Conservation (phyloP, 495 filamentous ascomycete genomes). For the Penicillium macrosclerotiorum region DNA sequence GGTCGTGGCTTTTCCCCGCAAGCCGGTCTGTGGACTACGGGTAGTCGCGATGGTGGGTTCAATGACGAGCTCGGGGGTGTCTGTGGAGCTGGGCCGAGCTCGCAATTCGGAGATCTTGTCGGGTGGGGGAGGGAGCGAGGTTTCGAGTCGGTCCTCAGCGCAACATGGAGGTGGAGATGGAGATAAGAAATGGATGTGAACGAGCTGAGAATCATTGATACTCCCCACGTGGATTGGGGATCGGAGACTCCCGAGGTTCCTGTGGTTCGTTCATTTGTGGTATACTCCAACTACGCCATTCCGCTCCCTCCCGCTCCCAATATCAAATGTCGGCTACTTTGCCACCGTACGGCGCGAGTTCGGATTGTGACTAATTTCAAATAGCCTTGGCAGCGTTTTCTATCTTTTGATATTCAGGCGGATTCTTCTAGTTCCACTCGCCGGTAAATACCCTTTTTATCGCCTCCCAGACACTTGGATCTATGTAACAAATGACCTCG, state of each 20-base stretch:
- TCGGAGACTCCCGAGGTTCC: not conserved
- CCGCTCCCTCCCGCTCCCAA: too few species aligned
- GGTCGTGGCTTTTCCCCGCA: conserved; percentile 27
- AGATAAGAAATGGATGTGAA: not conserved
- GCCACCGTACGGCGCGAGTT: too few species aligned
- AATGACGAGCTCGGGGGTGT: conserved; percentile 23
- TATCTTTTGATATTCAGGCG: too few species aligned
- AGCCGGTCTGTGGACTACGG: conserved; percentile 16
- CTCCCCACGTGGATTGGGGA: conserved; percentile 8
- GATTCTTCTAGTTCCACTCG: not conserved
- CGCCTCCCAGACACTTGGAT: conserved; percentile 30
- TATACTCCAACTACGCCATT: too few species aligned
- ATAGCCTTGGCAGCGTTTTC: too few species aligned
- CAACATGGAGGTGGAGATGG: not conserved
- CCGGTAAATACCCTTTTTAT: conserved; percentile 16
- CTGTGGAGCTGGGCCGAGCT: not conserved
- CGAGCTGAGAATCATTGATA: conserved; percentile 6
- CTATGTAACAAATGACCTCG: conserved; percentile 64
- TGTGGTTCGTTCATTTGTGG: not conserved
- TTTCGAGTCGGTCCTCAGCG: not conserved
- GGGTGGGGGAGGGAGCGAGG: too few species aligned
- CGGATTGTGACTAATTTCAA: too few species aligned
- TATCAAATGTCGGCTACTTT: too few species aligned
- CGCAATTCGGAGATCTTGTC: not conserved
- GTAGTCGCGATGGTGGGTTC: conserved; percentile 11